A percentile compares a stretch with the other conserved stretches of the same genome.
phyloP scores from a whole-genome alignment of 2,329 filamentous ascomycete genomes.

The Capronia coronata region DNA sequence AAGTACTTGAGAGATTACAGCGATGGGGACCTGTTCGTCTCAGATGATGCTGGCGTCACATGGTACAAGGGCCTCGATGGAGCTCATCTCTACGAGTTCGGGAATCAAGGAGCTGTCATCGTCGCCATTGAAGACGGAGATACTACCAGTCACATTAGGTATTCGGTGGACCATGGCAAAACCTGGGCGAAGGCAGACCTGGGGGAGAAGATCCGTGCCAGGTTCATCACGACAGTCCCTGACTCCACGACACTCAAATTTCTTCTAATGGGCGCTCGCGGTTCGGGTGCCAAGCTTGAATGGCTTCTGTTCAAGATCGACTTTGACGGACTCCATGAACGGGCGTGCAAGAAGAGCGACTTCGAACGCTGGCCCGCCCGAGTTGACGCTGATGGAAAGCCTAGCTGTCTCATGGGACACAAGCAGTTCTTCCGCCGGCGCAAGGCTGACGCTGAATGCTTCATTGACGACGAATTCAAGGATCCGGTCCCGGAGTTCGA shows the following conservation, averaged over 20 bases:
- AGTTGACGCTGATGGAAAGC: slow-evolving; percentile 68
- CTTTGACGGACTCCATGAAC: slow-evolving; percentile 73
- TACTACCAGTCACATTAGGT: slow-evolving; percentile 59
- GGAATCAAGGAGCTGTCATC: slow-evolving; percentile 83
- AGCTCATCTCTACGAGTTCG: slow-evolving; percentile 93
- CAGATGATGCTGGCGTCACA: slow-evolving; percentile 79
- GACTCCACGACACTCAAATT: slow-evolving; percentile 94
- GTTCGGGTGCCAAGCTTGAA: slow-evolving; percentile 47
- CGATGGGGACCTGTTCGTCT: slow-evolving; percentile 77
- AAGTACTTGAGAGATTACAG: slow-evolving; percentile 62
- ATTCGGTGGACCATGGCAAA: slow-evolving; percentile 85
- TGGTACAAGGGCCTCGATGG: slow-evolving; percentile 70
- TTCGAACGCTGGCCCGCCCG: slow-evolving; percentile 87
- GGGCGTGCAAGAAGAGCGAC: slow-evolving; percentile 67
- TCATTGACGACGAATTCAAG: slow-evolving; percentile 78
- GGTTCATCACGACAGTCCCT: slow-evolving; percentile 75
- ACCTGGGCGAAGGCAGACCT: slow-evolving; percentile 70
- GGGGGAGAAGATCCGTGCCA: slow-evolving; percentile 61
- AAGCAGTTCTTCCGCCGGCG: slow-evolving; percentile 79
- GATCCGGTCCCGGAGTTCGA: slow-evolving; percentile 65
- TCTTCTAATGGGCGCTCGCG: slow-evolving; percentile 60
- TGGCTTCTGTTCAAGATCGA: slow-evolving; percentile 70
- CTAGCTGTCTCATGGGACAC: slow-evolving; percentile 92
- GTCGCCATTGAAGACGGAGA: slow-evolving; percentile 68
- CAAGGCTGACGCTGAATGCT: slow-evolving; percentile 83